Evolutionary conservation across 1,139 yeast genomes (phyloP), one percentile per base, ranked within the genome.

Genomic region (Geotrichum candidum): DNA sequence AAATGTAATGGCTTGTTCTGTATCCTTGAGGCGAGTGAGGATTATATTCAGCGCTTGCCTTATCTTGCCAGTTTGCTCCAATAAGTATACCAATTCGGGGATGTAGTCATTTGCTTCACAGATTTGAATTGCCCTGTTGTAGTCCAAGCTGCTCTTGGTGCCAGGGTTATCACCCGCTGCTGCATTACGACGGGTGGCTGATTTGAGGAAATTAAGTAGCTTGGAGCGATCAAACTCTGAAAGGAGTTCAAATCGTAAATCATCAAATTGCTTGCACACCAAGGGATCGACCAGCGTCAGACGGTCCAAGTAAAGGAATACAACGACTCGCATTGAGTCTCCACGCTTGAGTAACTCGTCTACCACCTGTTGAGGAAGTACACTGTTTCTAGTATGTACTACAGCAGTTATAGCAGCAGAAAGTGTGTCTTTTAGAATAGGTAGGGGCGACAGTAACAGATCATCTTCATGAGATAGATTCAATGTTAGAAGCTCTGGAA

Each of bases 11-110:
- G 98, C 98, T 67, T 83, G 80, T 53, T 82, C 81, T 0, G 96
- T 94, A 70, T 92, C 95, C 60, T 86, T 81, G 60, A 91, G 75
- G 67, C 88, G 82, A 66, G 88, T 87, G 51, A 91, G 85, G 27
- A 94, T 90, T 59, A 94, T 77, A 64, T 79, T 80, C 68, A 94
- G 76, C 0, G 98, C 98, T 64, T 83, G 81, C 66, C 82, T 82
- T 64, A 86, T 84, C 66, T 89, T 88, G 1, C 99, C 98, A 35
- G 88, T 85, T 68, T 85, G 84, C 9, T 96, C 96, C 65, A 90
- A 80, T 38, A 94, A 74, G 68, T 84, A 91, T 0, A 94, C 96
- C 56, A 90, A 77, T 69, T 92, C 98, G 56, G 87, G 84, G 46
- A 79, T 80, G 57, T 79, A 78, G 0, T 78, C 79, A 54, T 80